Percentiles rank a stretch among this genome's conserved stretches.
Evolutionary conservation across 306 rosid species (phyloP).

Genomic region (Vigna hirtella): DNA sequence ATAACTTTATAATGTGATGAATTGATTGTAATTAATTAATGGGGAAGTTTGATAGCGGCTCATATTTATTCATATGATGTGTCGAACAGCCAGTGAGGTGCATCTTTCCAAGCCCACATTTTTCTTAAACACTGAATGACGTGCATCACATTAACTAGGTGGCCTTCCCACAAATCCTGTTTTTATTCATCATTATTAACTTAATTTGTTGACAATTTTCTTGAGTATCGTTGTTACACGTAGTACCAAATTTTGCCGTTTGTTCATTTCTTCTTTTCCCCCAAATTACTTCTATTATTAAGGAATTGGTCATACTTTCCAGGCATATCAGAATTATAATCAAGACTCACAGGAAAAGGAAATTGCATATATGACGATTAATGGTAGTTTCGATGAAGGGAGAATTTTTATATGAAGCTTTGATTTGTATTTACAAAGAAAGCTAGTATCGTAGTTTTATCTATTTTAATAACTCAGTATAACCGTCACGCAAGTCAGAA

Average conservation of each 20-base stretch:
- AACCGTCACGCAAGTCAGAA: too few species aligned
- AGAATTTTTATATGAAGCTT: too few species aligned
- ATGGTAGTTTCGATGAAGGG: too few species aligned
- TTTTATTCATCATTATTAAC: conserved; percentile 33
- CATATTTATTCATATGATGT: conserved; percentile 24
- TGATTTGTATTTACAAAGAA: too few species aligned
- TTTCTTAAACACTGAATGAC: conserved; percentile 21
- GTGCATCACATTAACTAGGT: conserved; percentile 43
- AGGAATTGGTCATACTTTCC: background rate
- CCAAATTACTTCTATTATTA: background rate
- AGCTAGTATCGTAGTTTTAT: too few species aligned
- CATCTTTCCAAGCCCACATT: conserved; percentile 35
- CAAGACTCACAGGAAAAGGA: background rate
- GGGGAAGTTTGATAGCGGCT: conserved; percentile 34
- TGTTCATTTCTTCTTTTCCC: background rate
- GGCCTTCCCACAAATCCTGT: conserved; percentile 16
- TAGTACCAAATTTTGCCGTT: conserved; percentile 32
- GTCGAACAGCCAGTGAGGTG: conserved; percentile 20
- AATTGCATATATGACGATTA: background rate
- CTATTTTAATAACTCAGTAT: too few species aligned
- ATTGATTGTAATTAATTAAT: conserved; percentile 7
- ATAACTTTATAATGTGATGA: conserved; percentile 9
- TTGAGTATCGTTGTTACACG: conserved; percentile 36
- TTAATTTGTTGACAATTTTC: conserved; percentile 32
- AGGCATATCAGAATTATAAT: background rate